Base-by-base conservation (phyloP, 306 rosid species). In the Phaseolus lunatus region DNA sequence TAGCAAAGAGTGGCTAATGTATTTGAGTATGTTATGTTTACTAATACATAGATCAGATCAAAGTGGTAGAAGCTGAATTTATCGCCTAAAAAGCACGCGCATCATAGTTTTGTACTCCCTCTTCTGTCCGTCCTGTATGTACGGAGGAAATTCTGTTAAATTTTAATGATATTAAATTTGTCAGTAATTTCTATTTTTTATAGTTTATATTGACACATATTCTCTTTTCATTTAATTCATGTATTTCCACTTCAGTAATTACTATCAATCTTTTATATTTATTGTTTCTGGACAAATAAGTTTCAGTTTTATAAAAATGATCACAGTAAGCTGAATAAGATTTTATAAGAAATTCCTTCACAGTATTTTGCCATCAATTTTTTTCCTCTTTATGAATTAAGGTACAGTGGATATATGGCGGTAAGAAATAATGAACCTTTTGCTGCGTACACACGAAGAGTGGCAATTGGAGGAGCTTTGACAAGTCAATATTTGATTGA, bases 1-100 rank as follows among this genome's bases (percentile, higher is more conserved):
- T 92, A 29, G 70, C 87, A 37, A 95, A 85, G 85, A 74, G 59
- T 73, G 83, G 75, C 57, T 86, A 67, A 79, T 58, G 43, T 23
- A 53, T 59, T 52, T 43, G 39, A 67, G 59, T 68, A 70, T 73
- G 57, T 31, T 68, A 70, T 73, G 57, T 31, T 71, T 9, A 26
- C 23, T 41, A 8, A 31, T 16, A 7, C 39, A 44, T 29, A 2
- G 39, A 44, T 57, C 67, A 44, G 61, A 39, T 70, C 53, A 26
- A 35, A 47, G 70, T 71, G 67, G 48, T 49, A 20, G 35, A 47
- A 39, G 68, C 50, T 18, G 77, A 66, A 48, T 41, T 57, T 72
- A 45, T 71, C 31, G 10, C 50, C 43, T 39, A 10, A 16, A 45
- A 23, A 37, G 57, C 61, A 63, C 20, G 67, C 50, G 2, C 50